Conservation (phyloP, 495 filamentous ascomycete genomes). For the Cercophora sp. region DNA sequence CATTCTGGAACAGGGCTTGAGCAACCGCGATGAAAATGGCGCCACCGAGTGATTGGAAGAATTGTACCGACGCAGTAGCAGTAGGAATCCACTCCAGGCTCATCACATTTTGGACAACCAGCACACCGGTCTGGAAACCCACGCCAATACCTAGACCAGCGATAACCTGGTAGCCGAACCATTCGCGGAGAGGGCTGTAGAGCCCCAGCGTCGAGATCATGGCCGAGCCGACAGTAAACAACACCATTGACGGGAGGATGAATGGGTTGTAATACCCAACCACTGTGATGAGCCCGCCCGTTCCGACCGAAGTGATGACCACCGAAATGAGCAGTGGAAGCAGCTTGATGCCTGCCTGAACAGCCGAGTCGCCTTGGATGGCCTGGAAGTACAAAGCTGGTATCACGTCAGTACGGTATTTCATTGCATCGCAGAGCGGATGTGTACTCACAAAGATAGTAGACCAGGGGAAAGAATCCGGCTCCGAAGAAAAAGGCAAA, state of each 20-base stretch:
- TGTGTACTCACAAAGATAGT: constrained; percentile 60
- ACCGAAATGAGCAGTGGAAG: constrained; percentile 69
- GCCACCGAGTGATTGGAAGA: constrained; percentile 63
- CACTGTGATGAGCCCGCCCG: constrained; percentile 40
- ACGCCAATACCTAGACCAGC: constrained; percentile 43
- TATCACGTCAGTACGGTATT: too few relatives aligned
- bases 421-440: too few relatives aligned
- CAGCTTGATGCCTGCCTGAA: constrained; percentile 72
- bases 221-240: constrained; percentile 47
- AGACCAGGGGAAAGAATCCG: constrained; percentile 64
- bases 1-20: constrained; percentile 63
- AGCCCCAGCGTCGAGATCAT: constrained; percentile 47
- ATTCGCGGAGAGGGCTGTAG: constrained; percentile 39
- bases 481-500: constrained; percentile 60
- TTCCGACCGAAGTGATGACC: constrained; percentile 49
- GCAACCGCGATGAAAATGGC: constrained; percentile 67
- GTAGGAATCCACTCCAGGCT: constrained; percentile 54
- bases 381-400: constrained; percentile 83
- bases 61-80: constrained; percentile 61
- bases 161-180: constrained; percentile 55
- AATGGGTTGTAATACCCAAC: constrained; percentile 54
- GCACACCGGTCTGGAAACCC: constrained; percentile 41
- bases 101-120: constrained; percentile 53
- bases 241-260: constrained; percentile 38
- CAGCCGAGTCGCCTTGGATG: constrained; percentile 66